phyloP scores from a whole-genome alignment of 2,329 filamentous ascomycete genomes.

The Penicillium sp. region DNA sequence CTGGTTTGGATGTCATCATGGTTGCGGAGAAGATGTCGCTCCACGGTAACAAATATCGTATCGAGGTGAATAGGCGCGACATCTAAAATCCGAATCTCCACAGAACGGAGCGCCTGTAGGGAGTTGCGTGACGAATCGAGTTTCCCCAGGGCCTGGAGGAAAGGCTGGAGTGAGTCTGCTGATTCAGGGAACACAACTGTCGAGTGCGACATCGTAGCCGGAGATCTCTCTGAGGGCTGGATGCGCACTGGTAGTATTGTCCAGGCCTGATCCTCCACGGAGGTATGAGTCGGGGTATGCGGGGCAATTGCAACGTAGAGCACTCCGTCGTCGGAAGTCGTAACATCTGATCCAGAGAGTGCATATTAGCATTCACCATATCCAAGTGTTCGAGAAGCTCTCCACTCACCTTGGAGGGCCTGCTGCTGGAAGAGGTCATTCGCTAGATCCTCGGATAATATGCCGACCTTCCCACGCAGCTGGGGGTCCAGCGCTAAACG shows the following conservation, averaged over 20 bases:
- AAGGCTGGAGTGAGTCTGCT: slow-evolving; percentile 74
- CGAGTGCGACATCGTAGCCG: slow-evolving; percentile 65
- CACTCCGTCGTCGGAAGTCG: slow-evolving; percentile 29
- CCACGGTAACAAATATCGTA: slow-evolving; percentile 79
- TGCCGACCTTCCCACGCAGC: slow-evolving; percentile 77
- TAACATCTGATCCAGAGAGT: slow-evolving; percentile 13
- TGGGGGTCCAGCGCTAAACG: slow-evolving; percentile 80
- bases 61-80: slow-evolving; percentile 76
- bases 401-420: slow-evolving; percentile 49
- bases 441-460: slow-evolving; percentile 82
- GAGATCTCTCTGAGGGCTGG: slow-evolving; percentile 42
- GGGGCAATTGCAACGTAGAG: slow-evolving; percentile 48
- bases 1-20: slow-evolving; percentile 78
- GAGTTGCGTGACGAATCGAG: slow-evolving; percentile 71
- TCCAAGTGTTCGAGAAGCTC: not conserved
- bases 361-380: slow-evolving; percentile 6
- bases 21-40: slow-evolving; percentile 72
- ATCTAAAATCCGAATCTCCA: slow-evolving; percentile 80
- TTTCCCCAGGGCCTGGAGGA: slow-evolving; percentile 68
- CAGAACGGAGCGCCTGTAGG: slow-evolving; percentile 67
- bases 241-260: slow-evolving; percentile 73
- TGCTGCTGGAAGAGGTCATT: slow-evolving; percentile 67
- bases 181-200: slow-evolving; percentile 71
- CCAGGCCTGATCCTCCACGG: slow-evolving; percentile 66
- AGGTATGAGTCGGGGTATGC: slow-evolving; percentile 40